phyloP scores from a whole-genome alignment of 2,329 filamentous ascomycete species.

The Alternaria sp. region DNA sequence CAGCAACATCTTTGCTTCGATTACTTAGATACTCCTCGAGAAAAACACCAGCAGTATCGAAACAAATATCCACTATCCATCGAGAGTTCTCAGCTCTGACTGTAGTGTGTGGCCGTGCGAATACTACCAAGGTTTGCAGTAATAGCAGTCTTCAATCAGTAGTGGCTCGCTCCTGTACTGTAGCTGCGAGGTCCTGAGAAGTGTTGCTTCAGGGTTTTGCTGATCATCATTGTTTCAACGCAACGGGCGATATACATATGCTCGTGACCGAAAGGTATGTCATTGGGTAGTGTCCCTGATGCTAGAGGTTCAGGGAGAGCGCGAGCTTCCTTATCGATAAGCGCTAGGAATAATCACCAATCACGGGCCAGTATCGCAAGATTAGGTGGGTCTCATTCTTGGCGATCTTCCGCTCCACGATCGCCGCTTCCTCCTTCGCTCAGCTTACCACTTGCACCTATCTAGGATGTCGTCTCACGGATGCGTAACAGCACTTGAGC shows the following conservation, averaged over 20 bases:
- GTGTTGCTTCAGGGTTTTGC: not conserved
- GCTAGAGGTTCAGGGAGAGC: not conserved
- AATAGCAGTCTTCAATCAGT: not conserved
- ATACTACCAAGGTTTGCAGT: not conserved
- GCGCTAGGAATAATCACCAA: rapidly evolving
- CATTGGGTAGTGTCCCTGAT: not conserved
- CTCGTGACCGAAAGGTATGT: not conserved
- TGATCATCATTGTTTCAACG: not conserved
- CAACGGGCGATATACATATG: not conserved
- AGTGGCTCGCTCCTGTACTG: not conserved
- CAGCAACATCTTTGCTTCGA: not conserved
- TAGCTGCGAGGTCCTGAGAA: not conserved
- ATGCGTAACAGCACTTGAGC: not conserved
- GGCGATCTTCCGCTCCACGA: not conserved
- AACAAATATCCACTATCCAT: not conserved
- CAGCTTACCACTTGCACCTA: not conserved
- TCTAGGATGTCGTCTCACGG: not conserved
- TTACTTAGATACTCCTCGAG: not conserved
- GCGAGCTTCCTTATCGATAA: not conserved
- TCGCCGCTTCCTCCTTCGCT: not conserved
- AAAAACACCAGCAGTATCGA: not conserved
- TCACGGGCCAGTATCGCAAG: not conserved
- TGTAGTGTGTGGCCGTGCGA: not conserved
- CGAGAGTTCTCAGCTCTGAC: not conserved
- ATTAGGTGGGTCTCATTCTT: not conserved